Evolutionary conservation across 1,284 basidiomycete genomes (phyloP), one percentile per base, ranked within the genome.

Genomic region (Thecaphora frezii): DNA sequence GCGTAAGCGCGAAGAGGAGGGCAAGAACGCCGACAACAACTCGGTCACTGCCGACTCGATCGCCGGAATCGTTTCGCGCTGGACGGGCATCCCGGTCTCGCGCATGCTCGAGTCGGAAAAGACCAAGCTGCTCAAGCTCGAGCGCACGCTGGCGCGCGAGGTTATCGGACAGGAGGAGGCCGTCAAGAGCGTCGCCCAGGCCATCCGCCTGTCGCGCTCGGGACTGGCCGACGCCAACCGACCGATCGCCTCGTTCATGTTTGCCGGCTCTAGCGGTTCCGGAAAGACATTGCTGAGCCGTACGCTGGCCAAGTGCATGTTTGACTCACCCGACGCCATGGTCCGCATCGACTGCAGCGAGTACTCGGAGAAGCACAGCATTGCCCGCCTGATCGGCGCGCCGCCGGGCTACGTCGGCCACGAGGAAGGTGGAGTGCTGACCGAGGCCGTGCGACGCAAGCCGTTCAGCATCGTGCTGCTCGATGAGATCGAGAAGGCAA

Each of bases 371-470:
- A 83, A 83, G 71, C 84, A 85, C 75, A 79, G 82, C 26, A 82
- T 84, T 64, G 81, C 82, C 16, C 77, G 84, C 16, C 76, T 85
- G 8, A 83, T 85, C 48, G 75, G 75, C 30, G 77, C 83, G 16
- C 83, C 83, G 0, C 83, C 84, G 1, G 84, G 93, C 8, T 96
- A 93, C 72, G 88, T 97, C 19, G 94, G 93, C 2, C 91, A 87
- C 84, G 90, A 62, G 81, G 90, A 94, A 80, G 91, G 89, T 10
- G 91, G 91, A 79, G 65, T 83, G 58, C 77, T 85, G 19, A 84
- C 84, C 43, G 81, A 81, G 45, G 74, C 69, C n/a, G 73, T 80
- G 21, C 69, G 79, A 24, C 66, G 79, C 41, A 76, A 73, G 41
- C 76, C 77, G 8, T 77, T 75, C 62, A 73, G 71, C 47, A 71